Evolutionary conservation across 257 asterid genomes (phyloP).

Genomic region (Solanum sparsipilum): DNA sequence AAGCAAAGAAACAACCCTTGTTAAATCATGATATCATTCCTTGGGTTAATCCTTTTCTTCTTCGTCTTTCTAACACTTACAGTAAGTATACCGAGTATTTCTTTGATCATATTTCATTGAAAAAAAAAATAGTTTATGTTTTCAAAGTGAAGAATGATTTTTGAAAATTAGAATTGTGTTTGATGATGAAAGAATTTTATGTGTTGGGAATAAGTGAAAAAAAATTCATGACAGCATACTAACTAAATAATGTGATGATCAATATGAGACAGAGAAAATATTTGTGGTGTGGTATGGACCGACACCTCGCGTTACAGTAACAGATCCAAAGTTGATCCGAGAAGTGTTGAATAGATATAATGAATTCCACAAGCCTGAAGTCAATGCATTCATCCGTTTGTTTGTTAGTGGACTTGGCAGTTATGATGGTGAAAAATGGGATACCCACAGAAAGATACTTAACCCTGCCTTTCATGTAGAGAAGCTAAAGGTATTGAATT

Average conservation of each 20-base stretch:
- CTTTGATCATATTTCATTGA: no score
- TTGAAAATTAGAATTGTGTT: no score
- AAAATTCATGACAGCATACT: no score
- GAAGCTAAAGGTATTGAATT: slow-evolving; percentile 7
- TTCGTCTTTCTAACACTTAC: slow-evolving; percentile 8
- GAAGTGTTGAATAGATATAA: slow-evolving; percentile 3
- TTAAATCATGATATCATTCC: slow-evolving; percentile 4
- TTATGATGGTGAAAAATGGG: slow-evolving; percentile 25
- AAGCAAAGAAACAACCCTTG: slow-evolving; percentile 10
- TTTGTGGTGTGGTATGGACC: background rate
- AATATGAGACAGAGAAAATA: no score
- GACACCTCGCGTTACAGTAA: background rate
- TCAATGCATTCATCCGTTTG: slow-evolving; percentile 2
- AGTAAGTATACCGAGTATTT: background rate
- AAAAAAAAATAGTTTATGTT: no score
- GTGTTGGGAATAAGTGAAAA: no score
- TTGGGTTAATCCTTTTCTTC: slow-evolving; percentile 7
- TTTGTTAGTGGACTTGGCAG: slow-evolving; percentile 14
- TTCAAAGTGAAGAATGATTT: no score
- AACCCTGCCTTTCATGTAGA: slow-evolving; percentile 27
- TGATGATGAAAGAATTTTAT: no score
- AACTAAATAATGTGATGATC: no score
- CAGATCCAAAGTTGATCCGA: slow-evolving; percentile 13
- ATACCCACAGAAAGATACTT: slow-evolving; percentile 9
- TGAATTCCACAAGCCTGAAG: background rate